Percentiles rank a stretch among this genome's conserved stretches.
Conservation (phyloP, 2,329 filamentous ascomycete species). For the Nemania sp. region DNA sequence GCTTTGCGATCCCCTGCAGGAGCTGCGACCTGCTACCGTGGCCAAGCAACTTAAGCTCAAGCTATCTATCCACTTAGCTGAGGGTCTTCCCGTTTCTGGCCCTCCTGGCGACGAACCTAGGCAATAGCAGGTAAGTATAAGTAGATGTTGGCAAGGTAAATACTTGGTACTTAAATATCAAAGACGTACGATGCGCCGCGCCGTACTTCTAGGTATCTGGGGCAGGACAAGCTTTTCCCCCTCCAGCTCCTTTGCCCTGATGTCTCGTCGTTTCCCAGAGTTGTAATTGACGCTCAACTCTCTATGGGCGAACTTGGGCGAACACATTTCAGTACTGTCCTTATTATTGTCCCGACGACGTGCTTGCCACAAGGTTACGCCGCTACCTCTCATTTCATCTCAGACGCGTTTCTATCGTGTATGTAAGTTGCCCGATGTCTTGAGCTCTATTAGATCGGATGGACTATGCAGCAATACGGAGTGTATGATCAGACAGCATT, state of each 20-base stretch:
- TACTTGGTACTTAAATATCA: too few species aligned
- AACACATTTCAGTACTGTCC: too few species aligned
- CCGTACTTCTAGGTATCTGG: background rate
- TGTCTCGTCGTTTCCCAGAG: background rate
- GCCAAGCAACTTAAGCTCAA: constrained; percentile 6
- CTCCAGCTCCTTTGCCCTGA: background rate
- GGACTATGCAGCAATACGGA: too few species aligned
- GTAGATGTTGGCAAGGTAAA: too few species aligned
- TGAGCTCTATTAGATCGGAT: too few species aligned
- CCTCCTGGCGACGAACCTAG: too few species aligned
- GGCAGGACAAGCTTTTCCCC: background rate
- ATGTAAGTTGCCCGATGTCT: too few species aligned
- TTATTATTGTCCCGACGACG: too few species aligned
- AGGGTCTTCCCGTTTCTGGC: constrained; percentile 9
- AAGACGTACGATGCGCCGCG: constrained; percentile 7
- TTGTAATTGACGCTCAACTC: background rate
- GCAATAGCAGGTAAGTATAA: too few species aligned
- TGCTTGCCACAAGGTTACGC: too few species aligned
- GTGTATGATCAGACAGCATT: too few species aligned
- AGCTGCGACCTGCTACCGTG: background rate
- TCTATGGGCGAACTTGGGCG: background rate
- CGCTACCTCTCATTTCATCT: background rate
- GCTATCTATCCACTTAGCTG: background rate
- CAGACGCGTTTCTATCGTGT: too few species aligned
- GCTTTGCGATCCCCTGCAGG: background rate